Conservation (phyloP, 345 rosid species). For the Salix arbutifolia region DNA sequence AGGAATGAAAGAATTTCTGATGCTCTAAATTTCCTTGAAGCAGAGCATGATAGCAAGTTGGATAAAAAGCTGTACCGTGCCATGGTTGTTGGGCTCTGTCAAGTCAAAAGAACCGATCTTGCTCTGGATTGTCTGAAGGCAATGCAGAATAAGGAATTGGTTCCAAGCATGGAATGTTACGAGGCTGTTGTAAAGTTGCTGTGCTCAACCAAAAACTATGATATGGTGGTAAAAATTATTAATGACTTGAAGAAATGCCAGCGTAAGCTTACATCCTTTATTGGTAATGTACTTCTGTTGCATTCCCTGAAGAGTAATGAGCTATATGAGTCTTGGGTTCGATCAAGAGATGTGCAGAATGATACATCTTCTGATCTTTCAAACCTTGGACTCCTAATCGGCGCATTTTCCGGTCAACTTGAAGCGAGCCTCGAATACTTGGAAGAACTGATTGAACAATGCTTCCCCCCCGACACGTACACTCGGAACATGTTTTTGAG, state of each 20-base stretch:
- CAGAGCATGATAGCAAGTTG: conserved; percentile 30
- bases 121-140: conserved; percentile 45
- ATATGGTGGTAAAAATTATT: conserved; percentile 43
- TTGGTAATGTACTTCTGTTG: conserved; percentile 65
- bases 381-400: conserved; percentile 57
- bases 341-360: conserved; percentile 31
- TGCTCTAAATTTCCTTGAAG: conserved; percentile 51
- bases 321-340: conserved; percentile 61
- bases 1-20: conserved; percentile 51
- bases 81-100: conserved; percentile 58
- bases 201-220: conserved; percentile 37
- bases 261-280: conserved; percentile 52
- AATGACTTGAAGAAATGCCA: conserved; percentile 46
- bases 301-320: conserved; percentile 43
- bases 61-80: conserved; percentile 35
- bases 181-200: conserved; percentile 47
- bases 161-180: conserved; percentile 54
- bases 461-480: conserved; percentile 52
- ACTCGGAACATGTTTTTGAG: conserved; percentile 66
- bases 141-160: conserved; percentile 40
- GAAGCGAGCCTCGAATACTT: conserved; percentile 28
- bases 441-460: conserved; percentile 50
- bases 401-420: conserved; percentile 49
- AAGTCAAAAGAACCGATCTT: conserved; percentile 36
- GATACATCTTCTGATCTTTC: conserved; percentile 35